These are phyloP conservation scores for Naganishia sp. DNA, from an alignment of 1,284 basidiomycete genomes.

Conservation along the genomic window DNA sequence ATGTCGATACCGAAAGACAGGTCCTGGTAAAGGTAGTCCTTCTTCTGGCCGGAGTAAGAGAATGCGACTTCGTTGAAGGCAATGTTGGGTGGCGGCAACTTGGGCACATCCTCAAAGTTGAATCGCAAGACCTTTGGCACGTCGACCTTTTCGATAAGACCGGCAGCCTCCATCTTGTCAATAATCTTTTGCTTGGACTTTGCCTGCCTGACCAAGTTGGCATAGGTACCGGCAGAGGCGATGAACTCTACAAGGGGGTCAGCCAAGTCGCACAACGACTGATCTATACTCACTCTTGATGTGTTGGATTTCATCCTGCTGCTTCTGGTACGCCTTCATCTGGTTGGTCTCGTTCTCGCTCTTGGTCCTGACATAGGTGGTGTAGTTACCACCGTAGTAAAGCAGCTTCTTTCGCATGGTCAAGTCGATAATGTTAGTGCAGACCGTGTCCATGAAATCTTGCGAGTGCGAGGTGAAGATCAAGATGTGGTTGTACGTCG, in stretches of 20 bases:
- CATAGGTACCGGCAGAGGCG: slow-evolving; percentile 96
- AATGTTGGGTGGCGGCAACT: slow-evolving; percentile 94
- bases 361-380: slow-evolving; percentile 94
- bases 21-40: slow-evolving; percentile 84
- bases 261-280: not conserved
- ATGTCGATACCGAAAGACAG: slow-evolving; percentile 90
- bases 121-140: slow-evolving; percentile 73
- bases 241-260: slow-evolving; percentile 69
- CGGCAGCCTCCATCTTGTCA: slow-evolving; percentile 99
- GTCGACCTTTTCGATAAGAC: slow-evolving; percentile 88
- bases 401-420: slow-evolving; percentile 64
- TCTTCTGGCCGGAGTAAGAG: slow-evolving; percentile 84
- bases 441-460: slow-evolving; percentile 97
- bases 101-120: slow-evolving; percentile 93
- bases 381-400: slow-evolving; percentile 96
- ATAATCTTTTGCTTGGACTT: slow-evolving; percentile 99
- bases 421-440: slow-evolving; percentile 97
- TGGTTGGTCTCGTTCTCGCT: slow-evolving; percentile 97
- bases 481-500: slow-evolving; percentile 97
- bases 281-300: slow-evolving; percentile 70
- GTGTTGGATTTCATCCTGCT: slow-evolving; percentile 96
- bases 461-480: slow-evolving; percentile 74
- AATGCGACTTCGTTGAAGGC: slow-evolving; percentile 95
- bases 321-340: slow-evolving; percentile 97
- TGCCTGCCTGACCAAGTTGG: slow-evolving; percentile 96